A percentile compares a stretch with the other conserved stretches of the same genome.
phyloP scores from a whole-genome alignment of 1,139 yeast genomes.

The Lodderomyces margitis region DNA sequence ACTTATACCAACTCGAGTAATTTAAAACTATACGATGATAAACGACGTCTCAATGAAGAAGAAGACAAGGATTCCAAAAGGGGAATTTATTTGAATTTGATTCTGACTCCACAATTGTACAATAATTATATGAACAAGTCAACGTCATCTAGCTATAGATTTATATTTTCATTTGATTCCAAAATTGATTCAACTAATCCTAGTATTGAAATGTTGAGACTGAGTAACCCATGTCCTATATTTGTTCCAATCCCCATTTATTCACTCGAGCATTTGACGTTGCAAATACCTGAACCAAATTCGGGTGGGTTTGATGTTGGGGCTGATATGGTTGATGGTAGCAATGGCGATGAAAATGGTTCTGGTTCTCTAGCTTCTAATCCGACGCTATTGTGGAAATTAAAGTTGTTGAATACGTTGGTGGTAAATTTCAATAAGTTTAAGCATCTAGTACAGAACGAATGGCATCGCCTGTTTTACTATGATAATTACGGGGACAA shows the following conservation, averaged over 20 bases:
- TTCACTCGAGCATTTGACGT: constrained; percentile 37
- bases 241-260: constrained; percentile 38
- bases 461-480: constrained; percentile 18
- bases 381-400: constrained; percentile 26
- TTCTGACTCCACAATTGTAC: constrained; percentile 41
- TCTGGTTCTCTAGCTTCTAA: constrained; percentile 18
- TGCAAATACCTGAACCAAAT: constrained; percentile 26
- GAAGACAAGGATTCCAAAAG: constrained; percentile 1
- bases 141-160: constrained; percentile 31
- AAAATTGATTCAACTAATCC: constrained; percentile 33
- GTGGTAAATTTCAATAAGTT: constrained; percentile 1
- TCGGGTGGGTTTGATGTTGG: constrained; percentile 11
- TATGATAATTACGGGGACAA: constrained; percentile 29
- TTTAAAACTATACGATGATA: constrained; percentile 52
- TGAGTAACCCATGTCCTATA: constrained; percentile 28
- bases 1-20: constrained; percentile 62
- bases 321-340: background rate
- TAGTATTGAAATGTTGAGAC: constrained; percentile 36
- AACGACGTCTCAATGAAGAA: constrained; percentile 9
- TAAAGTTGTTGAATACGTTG: constrained; percentile 29
- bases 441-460: constrained; percentile 8
- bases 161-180: constrained; percentile 61
- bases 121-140: constrained; percentile 35
- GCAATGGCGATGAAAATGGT: background rate
- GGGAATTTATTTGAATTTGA: constrained; percentile 19